Evolutionary conservation across 2,329 filamentous ascomycete species (phyloP).

Genomic region (Calycina marina): DNA sequence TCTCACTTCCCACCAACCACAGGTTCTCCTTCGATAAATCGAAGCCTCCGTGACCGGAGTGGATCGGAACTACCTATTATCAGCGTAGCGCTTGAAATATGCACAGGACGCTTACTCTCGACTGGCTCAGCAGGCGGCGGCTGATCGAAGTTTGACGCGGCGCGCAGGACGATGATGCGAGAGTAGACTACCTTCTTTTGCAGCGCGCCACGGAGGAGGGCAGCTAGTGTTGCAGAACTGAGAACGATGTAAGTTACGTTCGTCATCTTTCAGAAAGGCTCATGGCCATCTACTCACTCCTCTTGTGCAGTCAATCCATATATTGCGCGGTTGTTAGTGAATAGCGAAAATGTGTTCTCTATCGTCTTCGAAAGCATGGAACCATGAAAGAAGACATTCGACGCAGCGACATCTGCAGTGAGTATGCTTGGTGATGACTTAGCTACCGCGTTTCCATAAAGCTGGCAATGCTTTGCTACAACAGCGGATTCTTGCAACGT

Average conservation of each 20-base stretch:
- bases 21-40: slow-evolving; percentile 47
- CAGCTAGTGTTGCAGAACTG: slow-evolving; percentile 41
- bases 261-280: not conserved
- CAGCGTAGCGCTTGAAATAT: no score
- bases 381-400: slow-evolving; percentile 58
- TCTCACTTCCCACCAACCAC: slow-evolving; percentile 46
- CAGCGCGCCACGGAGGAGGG: slow-evolving; percentile 41
- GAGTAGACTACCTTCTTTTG: slow-evolving; percentile 45
- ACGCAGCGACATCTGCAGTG: slow-evolving; percentile 53
- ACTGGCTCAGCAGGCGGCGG: slow-evolving; percentile 40
- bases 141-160: slow-evolving; percentile 56
- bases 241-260: not conserved
- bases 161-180: slow-evolving; percentile 51
- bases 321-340: slow-evolving; percentile 49
- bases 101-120: slow-evolving; percentile 42
- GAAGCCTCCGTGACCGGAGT: slow-evolving; percentile 30
- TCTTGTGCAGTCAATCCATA: slow-evolving; percentile 61
- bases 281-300: slow-evolving; percentile 34
- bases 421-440: slow-evolving; percentile 19
- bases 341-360: slow-evolving; percentile 42
- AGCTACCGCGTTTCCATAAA: slow-evolving; percentile 26
- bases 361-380: slow-evolving; percentile 43
- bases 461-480: slow-evolving; percentile 35
- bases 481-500: slow-evolving; percentile 33
- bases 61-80: slow-evolving; percentile 25